These are phyloP conservation scores for Globisporangium echinulatum DNA, from an alignment of 352 stramenopile species.

Conservation along the genomic window DNA sequence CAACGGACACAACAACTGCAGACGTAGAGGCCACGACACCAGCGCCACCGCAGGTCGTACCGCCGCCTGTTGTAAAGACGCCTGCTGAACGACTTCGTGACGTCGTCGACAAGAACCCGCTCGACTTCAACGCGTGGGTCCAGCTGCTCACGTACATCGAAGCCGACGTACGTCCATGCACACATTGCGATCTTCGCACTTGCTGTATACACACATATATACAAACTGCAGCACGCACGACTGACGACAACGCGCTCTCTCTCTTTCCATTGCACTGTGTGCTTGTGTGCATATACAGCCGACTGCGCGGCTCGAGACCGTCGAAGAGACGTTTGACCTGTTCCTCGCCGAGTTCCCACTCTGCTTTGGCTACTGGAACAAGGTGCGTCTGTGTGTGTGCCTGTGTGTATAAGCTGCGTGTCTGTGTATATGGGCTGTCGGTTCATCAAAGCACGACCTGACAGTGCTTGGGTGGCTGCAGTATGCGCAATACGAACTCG, in stretches of 20 bases:
- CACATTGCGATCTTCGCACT: neutral
- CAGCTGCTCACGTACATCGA: conserved; percentile 65
- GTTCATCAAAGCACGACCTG: no score
- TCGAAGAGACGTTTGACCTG: conserved; percentile 60
- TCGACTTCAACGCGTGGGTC: conserved; percentile 80
- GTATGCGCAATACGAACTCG: conserved; percentile 70
- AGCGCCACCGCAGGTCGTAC: neutral
- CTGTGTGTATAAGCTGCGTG: neutral
- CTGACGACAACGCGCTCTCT: neutral
- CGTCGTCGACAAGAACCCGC: conserved; percentile 52
- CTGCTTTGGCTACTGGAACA: conserved; percentile 86
- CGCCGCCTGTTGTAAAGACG: conserved; percentile 36
- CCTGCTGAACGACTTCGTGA: conserved; percentile 46
- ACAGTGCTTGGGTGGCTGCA: conserved; percentile 9
- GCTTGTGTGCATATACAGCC: conserved; percentile 15
- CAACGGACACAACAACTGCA: neutral
- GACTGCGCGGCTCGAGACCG: conserved; percentile 34
- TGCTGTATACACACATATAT: neutral
- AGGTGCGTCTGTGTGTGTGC: conserved; percentile 25
- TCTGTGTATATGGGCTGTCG: neutral
- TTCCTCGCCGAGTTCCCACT: conserved; percentile 74
- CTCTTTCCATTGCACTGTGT: neutral
- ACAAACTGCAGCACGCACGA: neutral
- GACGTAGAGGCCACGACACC: conserved; percentile 3
- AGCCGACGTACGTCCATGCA: conserved; percentile 33